Evolutionary conservation across 805 yeast species (phyloP).

Genomic region (Zygoascus tannicola): DNA sequence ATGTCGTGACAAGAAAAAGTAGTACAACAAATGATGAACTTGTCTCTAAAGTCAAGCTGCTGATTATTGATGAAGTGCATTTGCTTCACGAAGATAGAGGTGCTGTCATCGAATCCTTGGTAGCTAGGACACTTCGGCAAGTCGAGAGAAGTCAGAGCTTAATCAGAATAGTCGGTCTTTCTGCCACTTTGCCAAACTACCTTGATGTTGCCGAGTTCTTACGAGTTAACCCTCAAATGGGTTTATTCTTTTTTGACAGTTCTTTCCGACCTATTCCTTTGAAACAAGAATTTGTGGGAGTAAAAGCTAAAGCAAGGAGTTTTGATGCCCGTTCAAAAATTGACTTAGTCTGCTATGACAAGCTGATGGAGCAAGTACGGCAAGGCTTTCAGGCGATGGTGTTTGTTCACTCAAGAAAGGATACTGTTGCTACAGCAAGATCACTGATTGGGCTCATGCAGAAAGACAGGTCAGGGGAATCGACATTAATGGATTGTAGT

Average conservation of each 20-base stretch:
- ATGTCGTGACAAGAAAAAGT: constrained; percentile 90
- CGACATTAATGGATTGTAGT: constrained; percentile 45
- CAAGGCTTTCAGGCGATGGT: constrained; percentile 89
- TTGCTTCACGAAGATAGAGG: constrained; percentile 96
- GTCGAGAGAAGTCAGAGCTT: constrained; percentile 90
- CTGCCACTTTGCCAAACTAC: constrained; percentile 89
- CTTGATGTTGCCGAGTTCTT: constrained; percentile 91
- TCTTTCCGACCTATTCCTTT: constrained; percentile 91
- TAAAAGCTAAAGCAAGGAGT: constrained; percentile 75
- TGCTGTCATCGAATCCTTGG: constrained; percentile 90
- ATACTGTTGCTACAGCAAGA: constrained; percentile 76
- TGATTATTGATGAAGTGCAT: constrained; percentile 95
- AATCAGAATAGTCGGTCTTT: constrained; percentile 88
- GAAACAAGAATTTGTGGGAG: constrained; percentile 80
- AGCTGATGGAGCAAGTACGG: constrained; percentile 54
- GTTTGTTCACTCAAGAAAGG: constrained; percentile 92
- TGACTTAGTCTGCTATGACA: constrained; percentile 69
- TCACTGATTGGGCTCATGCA: constrained; percentile 61
- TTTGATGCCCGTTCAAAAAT: constrained; percentile 58
- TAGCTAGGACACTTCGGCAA: constrained; percentile 87
- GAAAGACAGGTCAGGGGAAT: constrained; percentile 33
- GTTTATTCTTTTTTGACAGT: constrained; percentile 91
- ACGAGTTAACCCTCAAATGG: constrained; percentile 74
- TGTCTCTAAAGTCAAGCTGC: constrained; percentile 70
- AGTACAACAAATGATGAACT: constrained; percentile 67